These are phyloP conservation scores for Pelargonium fulgidum DNA, from an alignment of 441 rosid genomes.

Conservation along the genomic window DNA sequence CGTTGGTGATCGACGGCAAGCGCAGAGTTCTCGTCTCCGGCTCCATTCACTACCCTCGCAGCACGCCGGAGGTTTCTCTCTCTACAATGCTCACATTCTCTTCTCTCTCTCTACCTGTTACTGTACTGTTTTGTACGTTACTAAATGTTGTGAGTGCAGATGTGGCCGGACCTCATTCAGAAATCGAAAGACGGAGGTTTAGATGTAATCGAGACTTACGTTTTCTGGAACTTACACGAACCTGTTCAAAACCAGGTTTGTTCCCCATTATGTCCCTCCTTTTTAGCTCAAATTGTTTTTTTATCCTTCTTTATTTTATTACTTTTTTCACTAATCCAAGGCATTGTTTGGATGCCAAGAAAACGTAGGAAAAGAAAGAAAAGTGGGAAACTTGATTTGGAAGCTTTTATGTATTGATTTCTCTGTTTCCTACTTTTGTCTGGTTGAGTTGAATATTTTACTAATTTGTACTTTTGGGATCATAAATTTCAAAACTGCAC, in stretches of 20 bases:
- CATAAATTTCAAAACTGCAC: too few relatives aligned
- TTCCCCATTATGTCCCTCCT: conserved; percentile 11
- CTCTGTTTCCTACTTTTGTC: too few relatives aligned
- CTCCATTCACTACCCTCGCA: conserved; percentile 33
- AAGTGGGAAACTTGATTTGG: not conserved
- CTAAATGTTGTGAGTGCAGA: conserved; percentile 17
- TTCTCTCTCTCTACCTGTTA: too few relatives aligned
- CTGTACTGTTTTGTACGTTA: too few relatives aligned
- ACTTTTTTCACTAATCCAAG: not conserved
- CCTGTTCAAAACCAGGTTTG: too few relatives aligned
- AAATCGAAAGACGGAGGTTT: conserved; percentile 2
- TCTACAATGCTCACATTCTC: too few relatives aligned
- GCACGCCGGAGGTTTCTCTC: too few relatives aligned
- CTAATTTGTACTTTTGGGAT: too few relatives aligned
- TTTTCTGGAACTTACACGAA: conserved; percentile 29
- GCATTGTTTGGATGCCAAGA: conserved; percentile 21
- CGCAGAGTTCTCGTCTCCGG: conserved; percentile 50
- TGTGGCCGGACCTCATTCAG: conserved; percentile 6
- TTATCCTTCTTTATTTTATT: not conserved
- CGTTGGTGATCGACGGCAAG: conserved; percentile 54
- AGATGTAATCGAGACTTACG: conserved; percentile 23
- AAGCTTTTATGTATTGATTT: too few relatives aligned
- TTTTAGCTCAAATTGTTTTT: too few relatives aligned
- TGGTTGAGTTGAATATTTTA: too few relatives aligned
- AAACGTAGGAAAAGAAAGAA: conserved; percentile 13